These are phyloP conservation scores for Dactylellina haptotyla DNA, from an alignment of 2,329 filamentous ascomycete species.

Conservation along the genomic window DNA sequence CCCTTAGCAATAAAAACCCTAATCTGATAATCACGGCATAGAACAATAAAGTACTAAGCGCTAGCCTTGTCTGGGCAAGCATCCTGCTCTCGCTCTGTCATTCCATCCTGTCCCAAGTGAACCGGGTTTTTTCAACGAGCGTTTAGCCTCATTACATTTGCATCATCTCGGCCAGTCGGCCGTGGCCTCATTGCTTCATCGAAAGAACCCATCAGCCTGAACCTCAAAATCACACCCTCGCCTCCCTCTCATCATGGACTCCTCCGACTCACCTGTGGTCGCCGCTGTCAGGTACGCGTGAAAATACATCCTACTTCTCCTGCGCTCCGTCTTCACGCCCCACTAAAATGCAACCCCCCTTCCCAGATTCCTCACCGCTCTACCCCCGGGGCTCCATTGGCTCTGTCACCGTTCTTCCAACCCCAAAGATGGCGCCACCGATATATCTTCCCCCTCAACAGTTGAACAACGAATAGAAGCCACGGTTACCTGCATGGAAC, in stretches of 20 bases:
- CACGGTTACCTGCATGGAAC: conserved; percentile 55
- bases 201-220: not conserved
- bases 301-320: conserved; percentile 18
- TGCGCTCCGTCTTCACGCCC: not conserved
- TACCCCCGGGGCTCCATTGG: conserved; percentile 57
- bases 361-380: conserved; percentile 54
- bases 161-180: not conserved
- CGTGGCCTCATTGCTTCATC: no score
- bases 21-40: not conserved
- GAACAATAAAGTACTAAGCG: no score
- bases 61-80: no score
- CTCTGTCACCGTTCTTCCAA: conserved; percentile 55
- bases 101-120: no score
- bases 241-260: conserved; percentile 10
- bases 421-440: conserved; percentile 27
- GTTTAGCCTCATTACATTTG: not conserved
- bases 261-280: conserved; percentile 33
- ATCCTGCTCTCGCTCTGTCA: no score
- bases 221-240: not conserved
- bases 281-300: conserved; percentile 37
- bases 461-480: conserved; percentile 53
- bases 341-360: not conserved
- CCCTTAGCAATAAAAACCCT: not conserved
- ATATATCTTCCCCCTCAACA: conserved; percentile 10
- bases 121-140: not conserved